These are phyloP conservation scores for Hevea brasiliensis DNA, from an alignment of 345 rosid species.

Conservation along the genomic window DNA sequence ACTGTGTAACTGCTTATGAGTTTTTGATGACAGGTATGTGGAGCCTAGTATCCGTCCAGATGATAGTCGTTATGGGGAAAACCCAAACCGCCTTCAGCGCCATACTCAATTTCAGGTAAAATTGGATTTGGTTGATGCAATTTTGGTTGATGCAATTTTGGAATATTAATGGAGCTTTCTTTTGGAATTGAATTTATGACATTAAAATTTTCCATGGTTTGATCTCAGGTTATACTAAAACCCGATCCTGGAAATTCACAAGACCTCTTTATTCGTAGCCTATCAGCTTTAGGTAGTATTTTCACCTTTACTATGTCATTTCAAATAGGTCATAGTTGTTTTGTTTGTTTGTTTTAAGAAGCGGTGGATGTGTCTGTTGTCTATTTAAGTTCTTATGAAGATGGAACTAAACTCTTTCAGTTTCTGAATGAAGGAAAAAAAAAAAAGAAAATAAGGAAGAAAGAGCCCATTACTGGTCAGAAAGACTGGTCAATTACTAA, in stretches of 20 bases:
- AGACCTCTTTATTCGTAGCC: conserved; percentile 83
- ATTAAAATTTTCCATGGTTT: not conserved
- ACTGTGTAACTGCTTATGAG: conserved; percentile 7
- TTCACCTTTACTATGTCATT: not conserved
- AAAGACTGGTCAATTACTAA: too few species aligned
- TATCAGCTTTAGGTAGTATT: conserved; percentile 80
- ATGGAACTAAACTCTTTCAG: too few species aligned
- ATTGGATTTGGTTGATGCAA: conserved; percentile 10
- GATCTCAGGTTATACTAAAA: conserved; percentile 78
- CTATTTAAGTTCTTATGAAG: not conserved
- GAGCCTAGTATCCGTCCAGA: conserved; percentile 98
- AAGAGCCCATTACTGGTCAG: too few species aligned
- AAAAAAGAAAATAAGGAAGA: too few species aligned
- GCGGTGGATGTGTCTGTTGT: not conserved
- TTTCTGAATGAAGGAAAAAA: too few species aligned
- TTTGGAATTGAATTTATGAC: not conserved
- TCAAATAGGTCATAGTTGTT: not conserved
- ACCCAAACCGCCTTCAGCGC: conserved; percentile 93
- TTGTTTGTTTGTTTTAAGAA: not conserved
- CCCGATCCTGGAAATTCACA: conserved; percentile 99
- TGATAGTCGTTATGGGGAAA: conserved; percentile 96
- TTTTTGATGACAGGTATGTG: conserved; percentile 51
- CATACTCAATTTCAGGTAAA: conserved; percentile 94
- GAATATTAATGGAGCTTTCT: not conserved
- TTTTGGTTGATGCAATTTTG: not conserved